Conservation (phyloP, 768 basidiomycete species). For the Agaricus subrufescens region DNA sequence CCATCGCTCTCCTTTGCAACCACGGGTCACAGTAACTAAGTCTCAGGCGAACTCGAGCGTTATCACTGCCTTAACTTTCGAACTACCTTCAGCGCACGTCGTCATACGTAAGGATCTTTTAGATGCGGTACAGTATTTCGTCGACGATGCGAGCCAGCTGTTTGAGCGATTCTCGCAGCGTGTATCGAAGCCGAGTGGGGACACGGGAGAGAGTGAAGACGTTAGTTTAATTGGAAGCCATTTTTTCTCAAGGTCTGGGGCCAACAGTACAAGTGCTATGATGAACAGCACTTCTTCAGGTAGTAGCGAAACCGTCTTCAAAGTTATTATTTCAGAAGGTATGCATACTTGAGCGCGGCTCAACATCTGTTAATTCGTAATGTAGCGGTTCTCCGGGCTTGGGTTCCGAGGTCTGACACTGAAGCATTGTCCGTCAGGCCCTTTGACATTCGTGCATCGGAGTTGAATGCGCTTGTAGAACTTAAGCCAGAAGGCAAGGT, state of each 20-base stretch:
- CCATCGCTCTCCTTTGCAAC: conserved; percentile 19
- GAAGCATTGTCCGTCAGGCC: conserved; percentile 3
- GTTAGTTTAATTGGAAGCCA: conserved; percentile 75
- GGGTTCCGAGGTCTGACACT: conserved; percentile 14
- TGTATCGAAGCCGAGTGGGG: conserved; percentile 11
- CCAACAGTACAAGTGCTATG: conserved; percentile 26
- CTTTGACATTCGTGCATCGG: conserved; percentile 7
- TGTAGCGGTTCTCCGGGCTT: conserved; percentile 19
- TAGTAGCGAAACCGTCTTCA: conserved; percentile 43
- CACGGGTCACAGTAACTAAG: conserved; percentile 29
- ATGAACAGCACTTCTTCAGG: conserved; percentile 19
- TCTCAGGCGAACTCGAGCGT: conserved; percentile 16
- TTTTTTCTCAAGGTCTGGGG: conserved; percentile 61
- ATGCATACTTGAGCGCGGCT: neutral
- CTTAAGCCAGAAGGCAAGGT: conserved; percentile 72
- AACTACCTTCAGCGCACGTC: conserved; percentile 61
- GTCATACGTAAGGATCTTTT: conserved; percentile 59
- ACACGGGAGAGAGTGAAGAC: conserved; percentile 41
- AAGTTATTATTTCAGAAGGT: conserved; percentile 33
- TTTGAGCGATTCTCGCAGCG: conserved; percentile 39
- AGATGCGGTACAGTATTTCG: conserved; percentile 82
- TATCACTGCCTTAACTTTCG: conserved; percentile 26
- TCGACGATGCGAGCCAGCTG: conserved; percentile 80
- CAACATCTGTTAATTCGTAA: neutral
- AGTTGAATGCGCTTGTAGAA: conserved; percentile 39